phyloP scores from a whole-genome alignment of 1,284 basidiomycete genomes.

The Cryptococcus maquisensis region DNA sequence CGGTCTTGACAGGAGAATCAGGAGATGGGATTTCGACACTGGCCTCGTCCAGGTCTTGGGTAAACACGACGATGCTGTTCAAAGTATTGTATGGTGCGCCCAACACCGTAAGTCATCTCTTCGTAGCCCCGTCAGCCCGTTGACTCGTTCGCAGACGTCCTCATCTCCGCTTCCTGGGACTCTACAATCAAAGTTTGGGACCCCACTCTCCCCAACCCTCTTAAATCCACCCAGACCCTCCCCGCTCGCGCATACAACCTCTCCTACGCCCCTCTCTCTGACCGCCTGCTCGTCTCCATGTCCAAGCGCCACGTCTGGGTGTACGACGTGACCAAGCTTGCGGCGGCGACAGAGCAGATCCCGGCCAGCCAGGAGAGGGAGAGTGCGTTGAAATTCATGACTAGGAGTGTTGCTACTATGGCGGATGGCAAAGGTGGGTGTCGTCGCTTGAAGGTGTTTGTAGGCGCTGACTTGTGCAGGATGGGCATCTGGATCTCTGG shows the following conservation, averaged over 20 bases:
- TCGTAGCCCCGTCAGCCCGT: no score
- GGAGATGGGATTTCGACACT: conserved; percentile 54
- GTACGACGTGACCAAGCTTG: conserved; percentile 74
- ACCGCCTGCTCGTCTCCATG: conserved; percentile 79
- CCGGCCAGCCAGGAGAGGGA: conserved; percentile 68
- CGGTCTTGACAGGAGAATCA: conserved; percentile 49
- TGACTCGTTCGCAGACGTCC: conserved; percentile 52
- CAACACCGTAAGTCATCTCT: conserved; percentile 42
- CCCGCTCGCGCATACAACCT: conserved; percentile 81
- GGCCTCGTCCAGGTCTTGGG: conserved; percentile 49
- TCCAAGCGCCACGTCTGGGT: conserved; percentile 83
- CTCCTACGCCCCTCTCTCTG: conserved; percentile 42
- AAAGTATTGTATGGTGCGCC: conserved; percentile 46
- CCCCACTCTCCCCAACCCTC: conserved; percentile 57
- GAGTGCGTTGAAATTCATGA: conserved; percentile 93
- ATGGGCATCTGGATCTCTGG: conserved; percentile 88
- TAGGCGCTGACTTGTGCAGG: conserved; percentile 54
- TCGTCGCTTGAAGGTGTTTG: conserved; percentile 2
- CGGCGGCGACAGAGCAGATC: conserved; percentile 15
- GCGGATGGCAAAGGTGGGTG: conserved; percentile 75
- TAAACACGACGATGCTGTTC: conserved; percentile 50
- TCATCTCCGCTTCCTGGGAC: conserved; percentile 89
- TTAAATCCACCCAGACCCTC: conserved; percentile 58
- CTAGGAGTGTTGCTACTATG: conserved; percentile 85
- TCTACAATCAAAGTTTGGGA: conserved; percentile 83